phyloP scores from a whole-genome alignment of 176 grass and related monocot species.

The Musa troglodytarum region DNA sequence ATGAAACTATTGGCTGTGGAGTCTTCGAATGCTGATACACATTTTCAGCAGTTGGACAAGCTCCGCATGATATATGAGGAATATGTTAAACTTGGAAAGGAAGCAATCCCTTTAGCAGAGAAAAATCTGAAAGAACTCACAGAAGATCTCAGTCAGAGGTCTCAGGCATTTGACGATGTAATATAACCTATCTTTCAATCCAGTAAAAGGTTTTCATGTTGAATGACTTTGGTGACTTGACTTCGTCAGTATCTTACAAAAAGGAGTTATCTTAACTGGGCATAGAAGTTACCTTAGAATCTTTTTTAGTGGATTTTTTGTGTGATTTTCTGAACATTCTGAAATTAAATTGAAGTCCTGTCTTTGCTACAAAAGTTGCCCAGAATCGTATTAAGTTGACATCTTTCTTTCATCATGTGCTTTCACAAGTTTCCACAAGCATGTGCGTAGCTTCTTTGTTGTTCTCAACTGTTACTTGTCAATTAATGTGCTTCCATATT shows the following conservation, averaged over 20 bases:
- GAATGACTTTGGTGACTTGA: background rate
- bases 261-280: background rate
- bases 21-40: slow-evolving; percentile 51
- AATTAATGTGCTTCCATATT: background rate
- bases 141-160: slow-evolving; percentile 62
- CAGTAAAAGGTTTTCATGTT: background rate
- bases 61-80: slow-evolving; percentile 64
- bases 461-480: background rate
- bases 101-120: slow-evolving; percentile 67
- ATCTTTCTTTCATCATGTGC: background rate
- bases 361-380: background rate
- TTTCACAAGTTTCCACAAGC: background rate
- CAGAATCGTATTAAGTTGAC: background rate
- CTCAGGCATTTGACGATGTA: slow-evolving; percentile 68
- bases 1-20: slow-evolving; percentile 52
- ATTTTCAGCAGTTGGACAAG: slow-evolving; percentile 75
- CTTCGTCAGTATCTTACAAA: background rate
- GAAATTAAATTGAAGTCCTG: background rate
- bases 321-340: background rate
- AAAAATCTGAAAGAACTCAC: slow-evolving; percentile 63
- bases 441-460: background rate
- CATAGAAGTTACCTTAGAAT: background rate
- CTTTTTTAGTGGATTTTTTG: background rate
- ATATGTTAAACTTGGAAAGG: slow-evolving; percentile 58
- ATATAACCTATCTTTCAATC: slow-evolving; percentile 13